A percentile compares a stretch with the other conserved stretches of the same genome.
phyloP scores from a whole-genome alignment of 2,329 filamentous ascomycete genomes.

The Cryphonectria japonica region DNA sequence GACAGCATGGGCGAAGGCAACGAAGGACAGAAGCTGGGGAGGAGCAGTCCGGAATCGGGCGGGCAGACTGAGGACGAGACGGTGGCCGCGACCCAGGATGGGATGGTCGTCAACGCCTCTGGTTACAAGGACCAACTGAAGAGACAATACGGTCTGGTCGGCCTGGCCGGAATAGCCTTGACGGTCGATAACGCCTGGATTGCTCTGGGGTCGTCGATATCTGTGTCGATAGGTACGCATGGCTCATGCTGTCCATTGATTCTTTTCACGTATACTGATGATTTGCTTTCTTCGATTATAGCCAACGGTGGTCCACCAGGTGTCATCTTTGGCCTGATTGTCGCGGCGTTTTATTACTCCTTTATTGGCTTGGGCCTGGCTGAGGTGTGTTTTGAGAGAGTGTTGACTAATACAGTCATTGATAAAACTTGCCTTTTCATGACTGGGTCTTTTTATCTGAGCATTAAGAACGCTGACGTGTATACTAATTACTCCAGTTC shows the following conservation, averaged over 20 bases:
- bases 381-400: slow-evolving; percentile 39
- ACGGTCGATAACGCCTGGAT: slow-evolving; percentile 70
- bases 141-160: slow-evolving; percentile 64
- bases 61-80: slow-evolving; percentile 39
- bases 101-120: slow-evolving; percentile 62
- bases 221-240: slow-evolving; percentile 50
- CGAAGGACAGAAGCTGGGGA: slow-evolving; percentile 23
- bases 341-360: slow-evolving; percentile 48
- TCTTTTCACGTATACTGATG: slow-evolving; percentile 19
- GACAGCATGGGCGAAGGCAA: slow-evolving; percentile 25
- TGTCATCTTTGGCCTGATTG: slow-evolving; percentile 47
- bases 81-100: slow-evolving; percentile 40
- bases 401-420: background rate
- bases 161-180: slow-evolving; percentile 62
- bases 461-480: no score
- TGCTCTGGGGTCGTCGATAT: slow-evolving; percentile 64
- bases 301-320: slow-evolving; percentile 48
- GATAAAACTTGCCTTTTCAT: no score
- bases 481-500: slow-evolving; percentile 43
- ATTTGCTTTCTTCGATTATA: slow-evolving; percentile 24
- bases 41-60: slow-evolving; percentile 21
- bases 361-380: slow-evolving; percentile 48
- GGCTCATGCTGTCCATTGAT: background rate
- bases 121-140: slow-evolving; percentile 67
- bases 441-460: background rate